Conservation (phyloP, 2,329 filamentous ascomycete species). For the Chaetomium globosum region DNA sequence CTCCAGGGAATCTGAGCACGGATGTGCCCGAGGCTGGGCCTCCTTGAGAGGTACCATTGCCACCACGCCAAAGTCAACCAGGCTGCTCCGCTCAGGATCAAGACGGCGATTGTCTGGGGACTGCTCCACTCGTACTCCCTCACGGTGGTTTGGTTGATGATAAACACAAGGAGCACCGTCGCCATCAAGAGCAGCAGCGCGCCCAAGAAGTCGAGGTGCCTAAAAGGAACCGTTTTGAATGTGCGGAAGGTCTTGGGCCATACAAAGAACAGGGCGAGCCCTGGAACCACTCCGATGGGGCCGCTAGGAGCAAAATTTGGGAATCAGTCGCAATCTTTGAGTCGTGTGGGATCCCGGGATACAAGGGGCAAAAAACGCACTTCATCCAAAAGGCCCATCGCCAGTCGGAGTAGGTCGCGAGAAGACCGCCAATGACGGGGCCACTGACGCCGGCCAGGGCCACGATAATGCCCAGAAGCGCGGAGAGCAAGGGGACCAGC, state of each 20-base stretch:
- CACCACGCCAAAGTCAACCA: constrained; percentile 33
- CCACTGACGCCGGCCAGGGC: constrained; percentile 34
- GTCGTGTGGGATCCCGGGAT: neutral
- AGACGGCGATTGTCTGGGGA: constrained; percentile 30
- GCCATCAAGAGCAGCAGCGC: constrained; percentile 28
- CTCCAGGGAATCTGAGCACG: constrained; percentile 31
- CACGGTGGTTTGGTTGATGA: constrained; percentile 34
- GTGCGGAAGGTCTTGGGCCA: constrained; percentile 20
- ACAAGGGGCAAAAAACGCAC: constrained; percentile 16
- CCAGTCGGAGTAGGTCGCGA: constrained; percentile 29
- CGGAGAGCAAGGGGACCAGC: constrained; percentile 26
- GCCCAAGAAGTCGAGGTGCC: constrained; percentile 22
- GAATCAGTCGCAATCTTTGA: neutral
- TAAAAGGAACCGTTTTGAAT: constrained; percentile 14
- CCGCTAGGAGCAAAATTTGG: neutral
- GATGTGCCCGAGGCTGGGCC: constrained; percentile 26
- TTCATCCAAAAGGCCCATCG: constrained; percentile 34
- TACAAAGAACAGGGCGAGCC: constrained; percentile 12
- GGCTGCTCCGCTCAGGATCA: constrained; percentile 29
- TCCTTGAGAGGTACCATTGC: constrained; percentile 29
- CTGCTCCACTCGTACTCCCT: constrained; percentile 34
- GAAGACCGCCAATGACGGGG: constrained; percentile 32
- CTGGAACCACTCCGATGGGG: constrained; percentile 1
- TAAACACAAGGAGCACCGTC: constrained; percentile 36
- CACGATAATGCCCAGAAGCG: constrained; percentile 32